phyloP scores from a whole-genome alignment of 176 grass and related monocot species.

The Bonia amplexicaulis region DNA sequence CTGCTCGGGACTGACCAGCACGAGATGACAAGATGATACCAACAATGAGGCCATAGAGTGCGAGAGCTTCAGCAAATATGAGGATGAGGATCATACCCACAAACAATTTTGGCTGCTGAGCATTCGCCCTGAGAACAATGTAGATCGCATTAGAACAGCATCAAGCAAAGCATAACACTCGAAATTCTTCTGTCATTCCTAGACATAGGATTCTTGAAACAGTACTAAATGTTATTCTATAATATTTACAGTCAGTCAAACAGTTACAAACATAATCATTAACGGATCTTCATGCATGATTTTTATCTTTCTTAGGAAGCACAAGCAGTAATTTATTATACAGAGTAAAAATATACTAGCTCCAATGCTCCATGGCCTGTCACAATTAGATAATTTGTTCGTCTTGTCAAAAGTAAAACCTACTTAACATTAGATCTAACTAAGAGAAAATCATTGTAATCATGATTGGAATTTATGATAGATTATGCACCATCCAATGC shows the following conservation, averaged over 20 bases:
- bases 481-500: neutral
- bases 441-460: neutral
- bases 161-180: neutral
- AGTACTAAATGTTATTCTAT: neutral
- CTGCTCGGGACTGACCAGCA: slow-evolving; percentile 39
- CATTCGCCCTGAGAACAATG: slow-evolving; percentile 29
- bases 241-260: neutral
- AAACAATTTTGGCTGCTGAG: slow-evolving; percentile 41
- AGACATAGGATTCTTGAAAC: neutral
- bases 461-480: neutral
- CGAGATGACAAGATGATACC: slow-evolving; percentile 44
- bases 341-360: neutral
- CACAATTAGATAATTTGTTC: neutral
- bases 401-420: neutral
- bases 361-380: neutral
- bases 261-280: neutral
- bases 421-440: neutral
- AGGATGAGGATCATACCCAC: slow-evolving; percentile 46
- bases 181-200: neutral
- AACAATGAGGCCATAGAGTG: slow-evolving; percentile 41
- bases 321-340: neutral
- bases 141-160: neutral
- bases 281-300: neutral
- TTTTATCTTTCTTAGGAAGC: neutral
- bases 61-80: slow-evolving; percentile 43